Evolutionary conservation across 2,329 filamentous ascomycete species (phyloP).

Genomic region (Pyricularia sp.): DNA sequence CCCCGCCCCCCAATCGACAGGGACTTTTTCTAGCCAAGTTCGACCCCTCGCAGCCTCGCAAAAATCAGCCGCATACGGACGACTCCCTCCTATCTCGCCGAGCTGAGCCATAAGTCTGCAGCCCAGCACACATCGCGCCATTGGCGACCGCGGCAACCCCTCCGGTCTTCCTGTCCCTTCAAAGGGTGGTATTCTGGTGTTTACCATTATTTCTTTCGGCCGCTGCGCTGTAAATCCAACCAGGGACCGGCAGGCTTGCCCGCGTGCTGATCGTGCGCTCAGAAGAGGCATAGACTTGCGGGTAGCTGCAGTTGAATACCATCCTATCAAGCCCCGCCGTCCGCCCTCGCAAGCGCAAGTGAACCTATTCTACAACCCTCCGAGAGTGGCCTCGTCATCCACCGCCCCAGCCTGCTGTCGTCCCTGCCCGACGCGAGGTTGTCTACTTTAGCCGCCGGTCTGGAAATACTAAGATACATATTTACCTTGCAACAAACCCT

Average conservation of each 20-base stretch:
- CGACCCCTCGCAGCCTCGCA: neutral
- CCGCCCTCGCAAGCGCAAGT: neutral
- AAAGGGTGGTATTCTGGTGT: neutral
- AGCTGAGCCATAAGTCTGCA: neutral
- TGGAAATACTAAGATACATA: neutral
- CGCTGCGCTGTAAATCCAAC: conserved; percentile 2
- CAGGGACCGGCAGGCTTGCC: neutral
- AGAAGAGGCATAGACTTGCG: conserved; percentile 18
- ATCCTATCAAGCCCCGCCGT: conserved; percentile 12
- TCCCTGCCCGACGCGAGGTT: neutral
- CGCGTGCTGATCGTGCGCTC: conserved; percentile 13
- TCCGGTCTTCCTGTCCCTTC: neutral
- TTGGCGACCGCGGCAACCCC: neutral
- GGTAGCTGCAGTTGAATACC: conserved; percentile 19
- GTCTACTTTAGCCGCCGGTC: conserved; percentile 7
- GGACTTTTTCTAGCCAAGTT: neutral
- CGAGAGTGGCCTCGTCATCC: conserved; percentile 1
- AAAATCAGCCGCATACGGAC: neutral
- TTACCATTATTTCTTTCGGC: neutral
- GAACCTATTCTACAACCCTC: neutral
- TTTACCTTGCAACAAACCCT: conserved; percentile 6
- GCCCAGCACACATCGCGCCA: neutral
- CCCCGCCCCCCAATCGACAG: neutral
- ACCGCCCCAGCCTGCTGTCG: neutral
- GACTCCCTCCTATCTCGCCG: neutral